These are phyloP conservation scores for Sorghum bicolor DNA, from an alignment of 176 grass and related monocot species.

Conservation along the genomic window Sorghum_bicolor_NCBIv3 NC_012871.2:57606001-57606500, in stretches of 20 bases:
- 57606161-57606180: constrained; percentile 88
- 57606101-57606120: neutral
- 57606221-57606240: constrained; percentile 82
- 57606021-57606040: neutral
- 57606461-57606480: neutral
- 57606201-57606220: constrained; percentile 77
- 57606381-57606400: constrained; percentile 82
- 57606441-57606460: neutral
- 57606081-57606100: neutral
- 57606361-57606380: constrained; percentile 96
- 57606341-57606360: constrained; percentile 69
- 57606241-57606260: constrained; percentile 88
- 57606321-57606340: neutral
- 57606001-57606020: constrained; percentile 2
- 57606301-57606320: neutral
- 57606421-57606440: constrained; percentile 65
- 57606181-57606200: constrained; percentile 77
- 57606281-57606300: constrained; percentile 13
- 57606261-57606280: constrained; percentile 63
- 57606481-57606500: neutral
- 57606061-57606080: neutral
- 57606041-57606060: constrained; percentile 20
- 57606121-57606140: constrained; percentile 83
- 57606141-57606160: constrained; percentile 88
- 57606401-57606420: constrained; percentile 85